A percentile compares a stretch with the other conserved stretches of the same genome.
These are phyloP conservation scores for Backusella sp. DNA, from an alignment of 192 early-diverging fungal species.

Conservation along the genomic window DNA sequence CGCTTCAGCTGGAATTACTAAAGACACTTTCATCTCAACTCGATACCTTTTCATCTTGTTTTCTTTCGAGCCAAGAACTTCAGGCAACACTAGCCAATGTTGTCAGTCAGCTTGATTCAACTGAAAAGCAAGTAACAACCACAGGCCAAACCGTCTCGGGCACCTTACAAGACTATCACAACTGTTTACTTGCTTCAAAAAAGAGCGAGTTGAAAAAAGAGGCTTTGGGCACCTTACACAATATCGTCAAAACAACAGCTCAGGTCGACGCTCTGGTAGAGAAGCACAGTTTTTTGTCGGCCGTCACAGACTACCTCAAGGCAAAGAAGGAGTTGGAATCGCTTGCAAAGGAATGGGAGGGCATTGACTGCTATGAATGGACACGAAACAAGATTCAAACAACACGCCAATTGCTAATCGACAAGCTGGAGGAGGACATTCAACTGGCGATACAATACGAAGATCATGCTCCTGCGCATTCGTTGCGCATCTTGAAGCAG, in stretches of 20 bases:
- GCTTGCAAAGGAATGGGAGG: not conserved
- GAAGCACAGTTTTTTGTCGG: not conserved
- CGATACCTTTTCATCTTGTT: slow-evolving; percentile 12
- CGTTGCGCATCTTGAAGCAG: not conserved
- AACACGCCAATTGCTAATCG: not conserved
- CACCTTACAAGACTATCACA: not conserved
- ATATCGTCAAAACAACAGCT: not conserved
- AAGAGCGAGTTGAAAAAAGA: not conserved
- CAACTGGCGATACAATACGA: not conserved
- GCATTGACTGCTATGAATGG: not conserved
- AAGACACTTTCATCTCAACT: not conserved
- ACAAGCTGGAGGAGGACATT: not conserved
- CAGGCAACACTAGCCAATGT: not conserved
- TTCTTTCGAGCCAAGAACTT: not conserved
- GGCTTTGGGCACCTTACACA: not conserved
- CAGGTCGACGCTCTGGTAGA: not conserved
- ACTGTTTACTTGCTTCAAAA: not conserved
- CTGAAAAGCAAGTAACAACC: not conserved
- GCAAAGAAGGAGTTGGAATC: not conserved
- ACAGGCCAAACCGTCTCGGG: not conserved
- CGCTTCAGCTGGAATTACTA: slow-evolving; percentile 16
- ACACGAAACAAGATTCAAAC: not conserved
- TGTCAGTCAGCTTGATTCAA: not conserved
- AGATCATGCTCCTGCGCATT: not conserved
- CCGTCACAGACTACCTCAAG: not conserved